Base-by-base conservation (phyloP, 2,329 filamentous ascomycete genomes). In the Stagonosporopsis tanaceti region DNA sequence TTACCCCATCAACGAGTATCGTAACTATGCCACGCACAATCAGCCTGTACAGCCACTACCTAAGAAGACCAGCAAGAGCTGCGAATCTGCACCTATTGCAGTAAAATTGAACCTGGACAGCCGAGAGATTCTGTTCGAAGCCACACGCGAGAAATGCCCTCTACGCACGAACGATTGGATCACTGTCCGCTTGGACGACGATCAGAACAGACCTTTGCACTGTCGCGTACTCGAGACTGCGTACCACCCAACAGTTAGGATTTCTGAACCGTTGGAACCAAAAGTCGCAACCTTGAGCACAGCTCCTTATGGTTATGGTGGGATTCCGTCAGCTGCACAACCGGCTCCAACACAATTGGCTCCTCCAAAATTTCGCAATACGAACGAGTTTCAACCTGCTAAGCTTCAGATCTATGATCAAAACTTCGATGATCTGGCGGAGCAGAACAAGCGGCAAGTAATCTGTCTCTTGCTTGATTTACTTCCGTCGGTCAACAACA, bases 401-500 rank as follows among this genome's bases (percentile, higher is more conserved):
- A 69, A 59, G 6, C 78, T 80, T 53, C 69, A 76, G 39, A 61
- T 81, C 8, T 90, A 87, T 65, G 74, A 83, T 50, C 73, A 79
- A 14, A 84, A 87, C 48, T 85, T 91, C 44, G 86, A 89, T 57
- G 77, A 82, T 2, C 70, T 90, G 12, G 28, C 67, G 0, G 65
- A 78, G 0, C 1, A 32, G 0, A 65, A 76, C 2, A 89, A 88
- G 67, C 76, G 77, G 25, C 75, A 80, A 3, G 76, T 77, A 1
- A 82, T 87, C 12, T 78, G 86, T 50, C 70, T 76, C 4, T 69
- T 87, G 20, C 76, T 92, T 0, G 79, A 85, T 12, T 80, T 83
- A 1, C 77, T 92, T 2, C 90, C 91, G 0, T 76, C 82, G 1
- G 83, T 93, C 3, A 67, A 78, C 12, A 78, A 85, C 0, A 87